phyloP scores from a whole-genome alignment of 495 filamentous ascomycete species.

The Extremus antarcticus region DNA sequence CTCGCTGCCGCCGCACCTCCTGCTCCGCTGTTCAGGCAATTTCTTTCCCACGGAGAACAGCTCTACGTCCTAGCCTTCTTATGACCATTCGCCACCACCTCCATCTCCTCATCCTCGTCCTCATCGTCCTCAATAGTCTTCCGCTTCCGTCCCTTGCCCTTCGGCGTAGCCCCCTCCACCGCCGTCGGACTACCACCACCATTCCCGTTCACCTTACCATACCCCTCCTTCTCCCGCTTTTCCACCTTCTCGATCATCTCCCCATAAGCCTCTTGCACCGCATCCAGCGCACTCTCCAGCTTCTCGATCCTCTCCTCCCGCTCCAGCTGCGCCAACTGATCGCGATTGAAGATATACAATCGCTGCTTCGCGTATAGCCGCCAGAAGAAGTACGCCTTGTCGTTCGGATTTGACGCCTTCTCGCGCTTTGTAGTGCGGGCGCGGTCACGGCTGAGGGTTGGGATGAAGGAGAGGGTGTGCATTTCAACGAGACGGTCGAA shows the following conservation, averaged over 20 bases:
- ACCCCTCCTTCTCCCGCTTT: conserved; percentile 29
- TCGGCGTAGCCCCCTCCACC: not conserved
- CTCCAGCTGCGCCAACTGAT: conserved; percentile 70
- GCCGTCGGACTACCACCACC: not conserved
- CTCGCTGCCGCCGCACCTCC: too few relatives aligned
- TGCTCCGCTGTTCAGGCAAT: too few relatives aligned
- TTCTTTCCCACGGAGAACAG: too few relatives aligned
- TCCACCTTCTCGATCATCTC: conserved; percentile 47
- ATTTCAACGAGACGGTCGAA: conserved; percentile 81
- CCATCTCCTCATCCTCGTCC: not conserved
- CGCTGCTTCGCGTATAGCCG: conserved; percentile 70
- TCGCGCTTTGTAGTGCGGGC: conserved; percentile 47
- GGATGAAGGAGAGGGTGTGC: conserved; percentile 68
- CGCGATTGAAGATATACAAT: conserved; percentile 65
- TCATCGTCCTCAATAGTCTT: not conserved
- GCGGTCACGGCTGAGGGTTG: conserved; percentile 47
- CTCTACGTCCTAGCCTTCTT: not conserved
- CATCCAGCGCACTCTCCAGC: conserved; percentile 63
- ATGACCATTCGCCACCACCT: conserved; percentile 1
- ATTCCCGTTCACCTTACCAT: conserved; percentile 22
- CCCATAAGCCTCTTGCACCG: conserved; percentile 75
- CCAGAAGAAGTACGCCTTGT: conserved; percentile 69
- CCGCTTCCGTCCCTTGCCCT: not conserved
- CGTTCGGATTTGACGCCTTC: conserved; percentile 41
- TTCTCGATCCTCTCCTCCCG: conserved; percentile 64